These are phyloP conservation scores for Polysphondylium violaceum DNA, from an alignment of 78 protist species.

Conservation along the genomic window DNA sequence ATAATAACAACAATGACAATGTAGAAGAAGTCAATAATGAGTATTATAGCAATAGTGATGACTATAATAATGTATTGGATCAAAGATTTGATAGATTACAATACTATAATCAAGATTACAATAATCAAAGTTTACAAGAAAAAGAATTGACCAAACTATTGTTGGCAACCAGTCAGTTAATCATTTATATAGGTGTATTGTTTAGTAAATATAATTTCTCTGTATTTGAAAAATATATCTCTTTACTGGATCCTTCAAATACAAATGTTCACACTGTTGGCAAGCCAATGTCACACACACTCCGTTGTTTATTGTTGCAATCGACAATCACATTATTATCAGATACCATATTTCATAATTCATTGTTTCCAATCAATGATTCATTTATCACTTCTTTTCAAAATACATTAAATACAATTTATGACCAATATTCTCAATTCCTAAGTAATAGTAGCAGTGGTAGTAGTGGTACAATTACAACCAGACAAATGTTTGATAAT, in stretches of 20 bases:
- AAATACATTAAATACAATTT: constrained; percentile 8
- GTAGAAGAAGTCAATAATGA: too few species aligned
- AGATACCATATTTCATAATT: constrained; percentile 47
- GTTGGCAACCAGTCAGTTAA: constrained; percentile 72
- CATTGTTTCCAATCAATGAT: neutral
- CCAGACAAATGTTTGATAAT: neutral
- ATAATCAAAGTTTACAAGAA: neutral
- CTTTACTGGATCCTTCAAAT: constrained; percentile 1
- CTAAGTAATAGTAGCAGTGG: neutral
- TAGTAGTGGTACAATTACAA: neutral
- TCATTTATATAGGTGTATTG: constrained; percentile 59
- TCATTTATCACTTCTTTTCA: neutral
- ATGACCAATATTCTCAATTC: neutral
- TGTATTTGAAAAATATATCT: constrained; percentile 48
- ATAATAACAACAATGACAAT: neutral
- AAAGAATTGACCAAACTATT: constrained; percentile 65
- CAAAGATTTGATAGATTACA: constrained; percentile 11
- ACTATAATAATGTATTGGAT: neutral
- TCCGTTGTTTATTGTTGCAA: constrained; percentile 39
- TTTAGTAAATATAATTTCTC: constrained; percentile 45
- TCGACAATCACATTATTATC: constrained; percentile 58
- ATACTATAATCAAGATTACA: neutral
- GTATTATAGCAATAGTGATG: neutral
- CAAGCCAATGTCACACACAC: constrained; percentile 57
- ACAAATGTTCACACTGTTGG: constrained; percentile 6